Base-by-base conservation (phyloP, 495 filamentous ascomycete species). In the Penicillium steckii region DNA sequence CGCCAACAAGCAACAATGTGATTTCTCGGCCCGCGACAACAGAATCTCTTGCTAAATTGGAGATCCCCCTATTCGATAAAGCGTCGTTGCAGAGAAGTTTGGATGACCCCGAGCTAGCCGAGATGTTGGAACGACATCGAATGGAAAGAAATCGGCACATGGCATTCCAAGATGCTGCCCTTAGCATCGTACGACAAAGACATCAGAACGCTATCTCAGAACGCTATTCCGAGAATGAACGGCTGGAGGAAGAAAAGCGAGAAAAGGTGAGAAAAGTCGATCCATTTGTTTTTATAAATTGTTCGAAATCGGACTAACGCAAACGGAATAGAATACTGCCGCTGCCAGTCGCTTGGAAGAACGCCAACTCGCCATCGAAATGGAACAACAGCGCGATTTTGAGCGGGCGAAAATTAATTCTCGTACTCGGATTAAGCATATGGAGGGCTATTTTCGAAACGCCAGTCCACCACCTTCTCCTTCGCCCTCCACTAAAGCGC, bases 361-460 rank as follows among this genome's bases (percentile, higher is more conserved):
- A 59, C 79, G 86, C 9, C 88, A 91, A 62, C 79, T 90, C 12
- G 74, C 77, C n/a, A 81, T 83, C 2, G 88, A 91, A 70, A 83
- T 89, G 50, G 70, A 76, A 41, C 77, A 86, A 22, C 77, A 84
- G 8, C 77, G 67, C 13, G 72, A 77, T 9, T 85, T 90, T 42
- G 81, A 89, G 18, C 65, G 64, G 10, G 71, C 73, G 8, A 78
- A 78, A 50, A 69, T 74, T 44, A 85, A 83, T 53, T 83, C 88
- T 4, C 69, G 77, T n/a, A 83, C 87, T 15, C 83, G 85, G 33
- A 80, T 91, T 27, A 83, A 83, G 59, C 80, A 91, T 51, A 90
- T 91, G 88, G 87, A 90, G 63, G 85, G 84, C 3, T 91, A 89
- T 60, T 87, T 87, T 65, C 77, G 80, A 52, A 85, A 80, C 43